Percentiles rank a stretch among this genome's conserved stretches.
Evolutionary conservation across 2,329 filamentous ascomycete species (phyloP).

Genomic region (Fusarium sp.): DNA sequence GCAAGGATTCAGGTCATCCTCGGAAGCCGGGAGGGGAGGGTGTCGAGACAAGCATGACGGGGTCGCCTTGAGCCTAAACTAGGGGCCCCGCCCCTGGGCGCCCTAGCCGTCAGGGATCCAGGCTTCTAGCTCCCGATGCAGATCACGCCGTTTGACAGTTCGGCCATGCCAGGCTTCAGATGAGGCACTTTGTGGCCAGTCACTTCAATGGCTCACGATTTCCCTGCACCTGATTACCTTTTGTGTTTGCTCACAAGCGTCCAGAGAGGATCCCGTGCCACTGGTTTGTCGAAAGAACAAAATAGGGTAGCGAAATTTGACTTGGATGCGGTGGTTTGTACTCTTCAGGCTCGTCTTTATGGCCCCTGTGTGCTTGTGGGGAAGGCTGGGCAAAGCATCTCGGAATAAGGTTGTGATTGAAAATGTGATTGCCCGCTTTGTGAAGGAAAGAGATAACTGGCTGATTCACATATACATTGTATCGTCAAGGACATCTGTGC

Average conservation of each 20-base stretch:
- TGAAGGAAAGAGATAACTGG: neutral
- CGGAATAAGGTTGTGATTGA: neutral
- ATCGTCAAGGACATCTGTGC: neutral
- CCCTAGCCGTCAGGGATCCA: slow-evolving; percentile 43
- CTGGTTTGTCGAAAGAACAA: neutral
- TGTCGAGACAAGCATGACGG: slow-evolving; percentile 42
- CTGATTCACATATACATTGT: neutral
- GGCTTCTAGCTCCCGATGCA: slow-evolving; percentile 44
- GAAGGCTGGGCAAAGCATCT: neutral
- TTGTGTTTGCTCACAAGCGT: neutral
- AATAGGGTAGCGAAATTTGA: no score
- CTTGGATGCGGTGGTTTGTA: neutral
- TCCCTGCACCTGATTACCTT: neutral
- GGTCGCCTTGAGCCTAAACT: slow-evolving; percentile 40
- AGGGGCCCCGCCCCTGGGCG: slow-evolving; percentile 34
- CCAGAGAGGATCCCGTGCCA: neutral
- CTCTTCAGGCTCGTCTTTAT: neutral
- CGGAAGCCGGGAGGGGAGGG: slow-evolving; percentile 33
- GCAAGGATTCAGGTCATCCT: slow-evolving; percentile 33
- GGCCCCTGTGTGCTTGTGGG: neutral
- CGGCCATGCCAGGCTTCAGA: slow-evolving; percentile 38
- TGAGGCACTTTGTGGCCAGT: slow-evolving; percentile 20
- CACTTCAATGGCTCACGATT: slow-evolving; percentile 10
- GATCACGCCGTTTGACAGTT: slow-evolving; percentile 48
- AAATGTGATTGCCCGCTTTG: neutral